phyloP scores from a whole-genome alignment of 345 rosid species.

The Odontarrhena argentea region DNA sequence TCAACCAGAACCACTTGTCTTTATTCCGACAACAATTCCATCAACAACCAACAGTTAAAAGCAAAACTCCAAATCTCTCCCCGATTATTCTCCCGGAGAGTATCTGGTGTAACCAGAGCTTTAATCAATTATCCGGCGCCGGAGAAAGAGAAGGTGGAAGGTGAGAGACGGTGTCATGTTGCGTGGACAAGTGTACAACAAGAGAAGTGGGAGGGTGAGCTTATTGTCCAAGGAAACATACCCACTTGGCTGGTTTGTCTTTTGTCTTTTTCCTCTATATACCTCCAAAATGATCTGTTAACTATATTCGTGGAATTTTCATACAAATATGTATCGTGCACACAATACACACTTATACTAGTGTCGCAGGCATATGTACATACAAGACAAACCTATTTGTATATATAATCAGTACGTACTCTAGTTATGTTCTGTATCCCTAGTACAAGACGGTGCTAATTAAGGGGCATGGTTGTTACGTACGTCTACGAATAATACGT shows the following conservation, averaged over 20 bases:
- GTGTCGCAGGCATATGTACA: conserved; percentile 4
- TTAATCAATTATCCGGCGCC: conserved; percentile 34
- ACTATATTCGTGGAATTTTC: conserved; percentile 9
- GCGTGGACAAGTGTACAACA: conserved; percentile 89
- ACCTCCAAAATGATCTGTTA: neutral
- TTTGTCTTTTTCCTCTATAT: neutral
- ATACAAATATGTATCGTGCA: conserved; percentile 35
- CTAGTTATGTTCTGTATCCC: neutral
- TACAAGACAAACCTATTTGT: neutral
- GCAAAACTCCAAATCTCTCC: conserved; percentile 20
- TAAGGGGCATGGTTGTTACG: neutral
- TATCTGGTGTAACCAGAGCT: conserved; percentile 45
- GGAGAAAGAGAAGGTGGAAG: conserved; percentile 35
- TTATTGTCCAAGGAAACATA: conserved; percentile 69
- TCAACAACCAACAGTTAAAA: conserved; percentile 21
- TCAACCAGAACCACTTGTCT: conserved; percentile 30
- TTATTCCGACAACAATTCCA: conserved; percentile 37
- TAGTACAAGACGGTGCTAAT: neutral
- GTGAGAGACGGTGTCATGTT: conserved; percentile 46
- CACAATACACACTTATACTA: conserved; percentile 31
- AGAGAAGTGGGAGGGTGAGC: conserved; percentile 87
- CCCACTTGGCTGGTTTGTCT: conserved; percentile 88
- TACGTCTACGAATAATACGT: neutral
- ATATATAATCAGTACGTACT: neutral
- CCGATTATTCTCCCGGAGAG: conserved; percentile 32